Percentiles rank a stretch among this genome's conserved stretches.
These are phyloP conservation scores for Mucor circinelloides DNA, from an alignment of 371 early-diverging fungal genomes.

Conservation along the genomic window DNA sequence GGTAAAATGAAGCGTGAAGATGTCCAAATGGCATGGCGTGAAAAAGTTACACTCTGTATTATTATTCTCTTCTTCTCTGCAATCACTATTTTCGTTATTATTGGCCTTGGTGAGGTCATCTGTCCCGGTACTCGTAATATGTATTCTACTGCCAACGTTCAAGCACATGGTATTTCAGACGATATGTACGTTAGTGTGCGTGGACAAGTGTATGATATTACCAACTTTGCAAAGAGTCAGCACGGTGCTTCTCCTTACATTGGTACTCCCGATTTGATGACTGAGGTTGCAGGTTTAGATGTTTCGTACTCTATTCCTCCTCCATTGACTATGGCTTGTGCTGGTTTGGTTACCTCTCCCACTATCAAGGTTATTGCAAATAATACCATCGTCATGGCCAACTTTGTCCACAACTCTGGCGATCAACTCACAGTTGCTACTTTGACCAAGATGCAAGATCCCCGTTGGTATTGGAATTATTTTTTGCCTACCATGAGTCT, in stretches of 20 bases:
- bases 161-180: conserved; percentile 39
- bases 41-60: conserved; percentile 92
- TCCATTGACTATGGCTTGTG: conserved; percentile 66
- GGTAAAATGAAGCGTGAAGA: conserved; percentile 85
- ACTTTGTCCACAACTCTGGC: conserved; percentile 51
- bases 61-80: conserved; percentile 83
- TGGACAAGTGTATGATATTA: conserved; percentile 73
- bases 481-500: conserved; percentile 65
- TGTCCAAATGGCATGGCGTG: conserved; percentile 95
- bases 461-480: conserved; percentile 69
- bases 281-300: conserved; percentile 69
- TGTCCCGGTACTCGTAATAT: conserved; percentile 81
- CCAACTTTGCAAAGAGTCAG: conserved; percentile 58
- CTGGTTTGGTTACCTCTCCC: conserved; percentile 48
- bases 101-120: conserved; percentile 84
- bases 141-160: conserved; percentile 59
- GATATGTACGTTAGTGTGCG: conserved; percentile 68
- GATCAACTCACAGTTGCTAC: conserved; percentile 31
- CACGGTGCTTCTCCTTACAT: conserved; percentile 49
- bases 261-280: conserved; percentile 58
- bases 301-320: conserved; percentile 72
- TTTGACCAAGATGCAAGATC: conserved; percentile 30
- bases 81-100: conserved; percentile 86
- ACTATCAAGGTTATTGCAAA: conserved; percentile 41
- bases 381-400: conserved; percentile 17